Evolutionary conservation across 768 basidiomycete genomes (phyloP), one percentile per base, ranked within the genome.

Genomic region (Rickenella mellea): DNA sequence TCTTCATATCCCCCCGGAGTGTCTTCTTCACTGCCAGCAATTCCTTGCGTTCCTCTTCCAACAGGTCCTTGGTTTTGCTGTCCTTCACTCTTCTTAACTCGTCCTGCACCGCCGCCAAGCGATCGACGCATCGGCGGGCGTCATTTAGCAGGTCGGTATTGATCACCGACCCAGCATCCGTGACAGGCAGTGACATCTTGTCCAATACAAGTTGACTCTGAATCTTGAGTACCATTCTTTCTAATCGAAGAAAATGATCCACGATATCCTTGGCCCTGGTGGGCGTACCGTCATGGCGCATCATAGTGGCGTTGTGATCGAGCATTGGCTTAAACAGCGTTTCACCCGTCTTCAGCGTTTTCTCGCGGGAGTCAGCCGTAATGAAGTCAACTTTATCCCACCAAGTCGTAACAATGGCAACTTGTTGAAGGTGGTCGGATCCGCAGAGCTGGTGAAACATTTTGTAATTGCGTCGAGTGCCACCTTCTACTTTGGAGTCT

Each of bases 321-420:
- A 50, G 10, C 27, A 46, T 49, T n/a, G 46, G 28, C 27, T 47
- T 44, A 46, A 51, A 52, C 38, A 47, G 48, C 15, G 41, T 28
- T 14, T 47, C 46, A 5, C 32, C 37, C 14, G 6, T 17, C n/a
- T 28, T 12, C 15, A 52, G 41, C 41, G 48, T 41, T 6, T 35
- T 20, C 33, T 52, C 51, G 1, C 51, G 39, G 2, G 42, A 39
- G 10, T 25, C 43, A 4, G 3, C 35, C 15, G 33, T 27, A 6
- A 32, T 20, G 9, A 9, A 4, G 9, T 35, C 33, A 17, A 51
- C 43, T 8, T 29, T 7, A 8, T 30, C 41, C 41, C 41, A 42
- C 28, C 19, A 19, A 2, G 19, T 37, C 19, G 32, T 42, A 22
- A 29, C 22, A 20, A 42, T 1, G 1, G 21, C 21, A 19, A 33